Conservation (phyloP, 2,329 filamentous ascomycete genomes). For the Colletotrichum lupini region DNA sequence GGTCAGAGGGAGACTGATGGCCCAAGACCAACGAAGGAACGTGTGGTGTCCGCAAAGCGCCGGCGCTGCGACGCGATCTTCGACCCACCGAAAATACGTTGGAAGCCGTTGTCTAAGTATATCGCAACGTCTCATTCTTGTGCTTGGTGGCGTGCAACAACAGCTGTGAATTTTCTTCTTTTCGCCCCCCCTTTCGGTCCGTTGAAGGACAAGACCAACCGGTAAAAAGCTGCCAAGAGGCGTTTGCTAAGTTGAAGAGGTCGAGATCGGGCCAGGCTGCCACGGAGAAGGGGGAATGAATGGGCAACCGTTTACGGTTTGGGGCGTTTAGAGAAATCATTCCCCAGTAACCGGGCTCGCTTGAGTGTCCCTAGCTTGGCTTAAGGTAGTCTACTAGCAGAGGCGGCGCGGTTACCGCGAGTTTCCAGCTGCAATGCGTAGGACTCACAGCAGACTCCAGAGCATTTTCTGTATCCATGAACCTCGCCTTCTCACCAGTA, state of each 20-base stretch:
- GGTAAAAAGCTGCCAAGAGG: background rate
- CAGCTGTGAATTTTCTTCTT: background rate
- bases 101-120: conserved; percentile 4
- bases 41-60: background rate
- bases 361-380: background rate
- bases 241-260: background rate
- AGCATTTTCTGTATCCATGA: too few relatives aligned
- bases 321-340: background rate
- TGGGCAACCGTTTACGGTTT: background rate
- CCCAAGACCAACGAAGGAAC: background rate
- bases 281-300: background rate
- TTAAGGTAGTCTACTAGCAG: background rate
- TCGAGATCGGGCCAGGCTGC: background rate
- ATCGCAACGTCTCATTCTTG: conserved; percentile 26
- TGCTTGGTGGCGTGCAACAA: conserved; percentile 13
- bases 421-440: background rate
- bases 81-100: conserved; percentile 24
- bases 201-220: background rate
- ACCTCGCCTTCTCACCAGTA: background rate
- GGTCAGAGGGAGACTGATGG: background rate
- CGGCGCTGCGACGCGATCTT: conserved; percentile 7
- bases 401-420: background rate
- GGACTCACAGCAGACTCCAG: too few relatives aligned
- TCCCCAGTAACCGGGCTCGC: background rate
- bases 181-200: background rate